Percentiles rank a stretch among this genome's conserved stretches.
phyloP scores from a whole-genome alignment of 2,329 filamentous ascomycete species.

The Capronia americana region DNA sequence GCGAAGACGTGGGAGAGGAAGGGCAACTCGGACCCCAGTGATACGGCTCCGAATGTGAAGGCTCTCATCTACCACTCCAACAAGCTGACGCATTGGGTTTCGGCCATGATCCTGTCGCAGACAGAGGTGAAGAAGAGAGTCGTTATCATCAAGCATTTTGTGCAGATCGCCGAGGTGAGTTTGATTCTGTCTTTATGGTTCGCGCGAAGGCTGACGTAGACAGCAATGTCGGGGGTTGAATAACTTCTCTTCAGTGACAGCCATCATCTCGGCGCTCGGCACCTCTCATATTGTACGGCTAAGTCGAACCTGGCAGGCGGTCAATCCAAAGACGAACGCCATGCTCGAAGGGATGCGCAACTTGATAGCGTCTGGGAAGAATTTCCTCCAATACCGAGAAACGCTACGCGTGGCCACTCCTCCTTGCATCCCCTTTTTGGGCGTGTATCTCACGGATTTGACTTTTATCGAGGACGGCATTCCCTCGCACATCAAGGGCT shows the following conservation, averaged over 20 bases:
- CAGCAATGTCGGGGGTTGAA: constrained; percentile 93
- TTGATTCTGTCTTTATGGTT: constrained; percentile 34
- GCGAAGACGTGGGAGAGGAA: constrained; percentile 99
- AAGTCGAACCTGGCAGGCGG: constrained; percentile 91
- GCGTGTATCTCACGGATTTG: constrained; percentile 94
- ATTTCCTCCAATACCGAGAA: constrained; percentile 96
- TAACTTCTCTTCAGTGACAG: constrained; percentile 97
- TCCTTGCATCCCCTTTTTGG: constrained; percentile 97
- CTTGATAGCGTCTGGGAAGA: constrained; percentile 96
- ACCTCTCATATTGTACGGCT: constrained; percentile 95
- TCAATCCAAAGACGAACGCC: constrained; percentile 80
- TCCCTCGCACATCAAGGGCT: constrained; percentile 93
- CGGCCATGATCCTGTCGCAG: constrained; percentile 97
- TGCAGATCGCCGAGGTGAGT: constrained; percentile 91
- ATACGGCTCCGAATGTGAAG: constrained; percentile 93
- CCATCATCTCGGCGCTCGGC: constrained; percentile 93
- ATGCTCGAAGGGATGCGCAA: constrained; percentile 89
- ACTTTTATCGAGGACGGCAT: constrained; percentile 99
- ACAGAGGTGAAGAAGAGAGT: constrained; percentile 94
- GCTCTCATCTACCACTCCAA: constrained; percentile 97
- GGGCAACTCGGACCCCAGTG: constrained; percentile 73
- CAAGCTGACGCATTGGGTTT: constrained; percentile 98
- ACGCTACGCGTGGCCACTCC: constrained; percentile 90
- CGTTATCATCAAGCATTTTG: constrained; percentile 97
- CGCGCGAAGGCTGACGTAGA: constrained; percentile 36